These are phyloP conservation scores for Psilocybe sp. DNA, from an alignment of 768 basidiomycete species.

Conservation along the genomic window DNA sequence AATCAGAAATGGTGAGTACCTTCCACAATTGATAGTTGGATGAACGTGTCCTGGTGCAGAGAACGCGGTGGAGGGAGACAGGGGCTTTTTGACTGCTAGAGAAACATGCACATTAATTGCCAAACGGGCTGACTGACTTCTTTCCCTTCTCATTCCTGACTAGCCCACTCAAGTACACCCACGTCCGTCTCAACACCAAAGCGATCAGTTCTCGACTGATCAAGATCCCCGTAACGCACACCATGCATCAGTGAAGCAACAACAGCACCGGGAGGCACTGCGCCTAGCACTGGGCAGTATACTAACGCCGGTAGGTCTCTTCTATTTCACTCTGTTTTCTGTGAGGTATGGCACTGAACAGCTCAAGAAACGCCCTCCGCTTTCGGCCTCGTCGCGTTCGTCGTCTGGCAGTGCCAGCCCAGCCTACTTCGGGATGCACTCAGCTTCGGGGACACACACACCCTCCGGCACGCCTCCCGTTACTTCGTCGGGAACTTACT, in stretches of 20 bases:
- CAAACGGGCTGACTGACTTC: too few species aligned
- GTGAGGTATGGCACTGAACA: conserved; percentile 7
- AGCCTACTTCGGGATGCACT: conserved; percentile 26
- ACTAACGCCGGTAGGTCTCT: conserved; percentile 49
- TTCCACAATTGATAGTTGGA: too few species aligned
- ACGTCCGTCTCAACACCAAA: too few species aligned
- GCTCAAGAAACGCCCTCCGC: conserved; percentile 49
- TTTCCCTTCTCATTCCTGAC: too few species aligned
- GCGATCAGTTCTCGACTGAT: too few species aligned
- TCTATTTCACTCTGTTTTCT: conserved; percentile 2
- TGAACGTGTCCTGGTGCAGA: too few species aligned
- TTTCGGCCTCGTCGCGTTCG: conserved; percentile 36
- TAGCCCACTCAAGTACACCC: too few species aligned
- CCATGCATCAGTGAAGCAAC: conserved; percentile 9
- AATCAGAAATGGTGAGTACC: too few species aligned
- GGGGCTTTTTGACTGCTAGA: too few species aligned
- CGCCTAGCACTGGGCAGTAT: conserved; percentile 60
- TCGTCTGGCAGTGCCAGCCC: conserved; percentile 53
- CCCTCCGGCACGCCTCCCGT: conserved; percentile 25
- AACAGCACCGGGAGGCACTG: conserved; percentile 44
- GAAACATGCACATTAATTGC: too few species aligned
- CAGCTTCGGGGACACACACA: conserved; percentile 25
- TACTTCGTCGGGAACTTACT: conserved; percentile 18
- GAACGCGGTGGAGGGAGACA: too few species aligned
- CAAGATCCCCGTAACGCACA: too few species aligned